phyloP scores from a whole-genome alignment of 306 rosid species.

The Sechiopsis laciniata region DNA sequence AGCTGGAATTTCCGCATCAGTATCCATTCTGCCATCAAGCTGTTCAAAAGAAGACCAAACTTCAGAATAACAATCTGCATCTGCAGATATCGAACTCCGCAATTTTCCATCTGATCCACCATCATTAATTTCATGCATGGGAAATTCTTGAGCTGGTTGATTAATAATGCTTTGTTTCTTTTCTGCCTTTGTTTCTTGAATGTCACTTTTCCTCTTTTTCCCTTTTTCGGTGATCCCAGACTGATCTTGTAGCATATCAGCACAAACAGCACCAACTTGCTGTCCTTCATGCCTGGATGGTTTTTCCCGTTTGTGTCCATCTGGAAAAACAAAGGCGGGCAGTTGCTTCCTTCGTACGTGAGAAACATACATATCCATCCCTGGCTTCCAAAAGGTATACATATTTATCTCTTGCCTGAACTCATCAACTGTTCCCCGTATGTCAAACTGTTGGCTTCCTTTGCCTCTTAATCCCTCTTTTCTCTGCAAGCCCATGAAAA shows the following conservation, averaged over 20 bases:
- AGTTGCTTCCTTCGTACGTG: slow-evolving; percentile 97
- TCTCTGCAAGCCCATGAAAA: slow-evolving; percentile 97
- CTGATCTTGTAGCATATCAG: slow-evolving; percentile 36
- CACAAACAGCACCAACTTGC: slow-evolving; percentile 36
- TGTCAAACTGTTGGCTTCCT: slow-evolving; percentile 95
- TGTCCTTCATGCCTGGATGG: slow-evolving; percentile 44
- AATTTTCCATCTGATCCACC: slow-evolving; percentile 41
- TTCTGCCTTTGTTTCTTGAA: slow-evolving; percentile 40
- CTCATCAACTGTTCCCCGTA: slow-evolving; percentile 93
- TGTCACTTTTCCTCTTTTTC: slow-evolving; percentile 61
- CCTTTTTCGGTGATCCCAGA: slow-evolving; percentile 54
- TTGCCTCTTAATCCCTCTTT: slow-evolving; percentile 92
- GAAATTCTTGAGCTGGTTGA: slow-evolving; percentile 46
- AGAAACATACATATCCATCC: slow-evolving; percentile 88
- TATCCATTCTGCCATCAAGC: slow-evolving; percentile 6
- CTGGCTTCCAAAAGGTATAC: slow-evolving; percentile 82
- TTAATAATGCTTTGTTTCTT: slow-evolving; percentile 54
- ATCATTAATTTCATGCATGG: slow-evolving; percentile 38
- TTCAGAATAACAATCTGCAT: slow-evolving; percentile 34
- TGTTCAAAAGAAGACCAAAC: slow-evolving; percentile 35
- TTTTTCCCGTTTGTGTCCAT: slow-evolving; percentile 65
- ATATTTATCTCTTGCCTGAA: slow-evolving; percentile 72
- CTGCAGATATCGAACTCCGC: slow-evolving; percentile 32
- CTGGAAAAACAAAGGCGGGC: slow-evolving; percentile 83
- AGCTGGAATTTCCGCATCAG: slow-evolving; percentile 9